Evolutionary conservation across 2,329 filamentous ascomycete species (phyloP).

Genomic region (Clonostachys rosea): DNA sequence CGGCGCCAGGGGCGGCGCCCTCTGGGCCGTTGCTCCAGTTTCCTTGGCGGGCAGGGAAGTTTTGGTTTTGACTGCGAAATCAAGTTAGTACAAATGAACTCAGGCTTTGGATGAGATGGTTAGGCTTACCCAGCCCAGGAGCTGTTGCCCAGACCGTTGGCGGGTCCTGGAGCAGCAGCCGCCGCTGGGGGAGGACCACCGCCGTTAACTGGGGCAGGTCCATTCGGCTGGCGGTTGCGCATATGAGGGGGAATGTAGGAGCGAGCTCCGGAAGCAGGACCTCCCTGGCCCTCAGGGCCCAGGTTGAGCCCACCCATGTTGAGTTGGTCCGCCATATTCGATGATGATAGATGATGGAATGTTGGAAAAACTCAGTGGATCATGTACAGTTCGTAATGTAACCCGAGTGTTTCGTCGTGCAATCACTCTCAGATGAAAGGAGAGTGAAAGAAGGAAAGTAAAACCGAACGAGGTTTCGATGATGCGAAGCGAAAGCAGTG

Average conservation of each 20-base stretch:
- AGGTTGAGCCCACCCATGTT: constrained; percentile 76
- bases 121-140: constrained; percentile 58
- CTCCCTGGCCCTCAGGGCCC: constrained; percentile 31
- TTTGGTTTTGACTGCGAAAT: constrained; percentile 8
- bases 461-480: constrained; percentile 18
- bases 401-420: constrained; percentile 2
- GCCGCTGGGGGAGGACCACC: neutral
- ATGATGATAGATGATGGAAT: constrained; percentile 11
- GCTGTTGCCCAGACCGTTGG: constrained; percentile 47
- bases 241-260: constrained; percentile 87
- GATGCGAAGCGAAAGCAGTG: constrained; percentile 15
- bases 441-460: constrained; percentile 16
- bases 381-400: neutral
- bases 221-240: constrained; percentile 46
- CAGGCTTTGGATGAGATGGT: neutral
- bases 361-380: constrained; percentile 1
- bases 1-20: constrained; percentile 5
- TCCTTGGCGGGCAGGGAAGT: constrained; percentile 24
- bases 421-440: constrained; percentile 22
- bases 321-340: constrained; percentile 76
- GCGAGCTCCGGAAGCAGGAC: constrained; percentile 28
- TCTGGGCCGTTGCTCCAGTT: constrained; percentile 24
- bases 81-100: constrained; percentile 8
- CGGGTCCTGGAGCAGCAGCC: constrained; percentile 19
- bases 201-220: constrained; percentile 31